Evolutionary conservation across 805 yeast genomes (phyloP).

Genomic region (Hanseniaspora nectarophila): DNA sequence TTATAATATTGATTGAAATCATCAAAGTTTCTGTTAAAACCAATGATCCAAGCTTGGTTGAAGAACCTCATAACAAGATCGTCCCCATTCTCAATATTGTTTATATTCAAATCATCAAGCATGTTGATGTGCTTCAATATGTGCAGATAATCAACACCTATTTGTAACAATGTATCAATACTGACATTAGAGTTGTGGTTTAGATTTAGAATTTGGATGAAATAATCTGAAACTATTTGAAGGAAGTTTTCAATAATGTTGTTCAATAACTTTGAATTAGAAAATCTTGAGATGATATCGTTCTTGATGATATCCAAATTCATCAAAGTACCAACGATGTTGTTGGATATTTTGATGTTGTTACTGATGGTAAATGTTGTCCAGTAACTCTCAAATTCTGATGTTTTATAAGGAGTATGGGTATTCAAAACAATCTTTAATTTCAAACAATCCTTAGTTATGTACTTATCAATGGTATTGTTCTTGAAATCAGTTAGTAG

Average conservation of each 20-base stretch:
- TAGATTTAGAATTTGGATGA: background rate
- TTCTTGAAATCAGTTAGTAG: background rate
- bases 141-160: constrained; percentile 11
- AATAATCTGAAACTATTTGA: constrained; percentile 5
- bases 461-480: background rate
- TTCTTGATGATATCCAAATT: constrained; percentile 6
- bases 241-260: background rate
- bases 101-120: background rate
- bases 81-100: background rate
- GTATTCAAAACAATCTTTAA: constrained; percentile 2
- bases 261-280: background rate
- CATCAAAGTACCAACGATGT: constrained; percentile 2
- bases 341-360: constrained; percentile 1
- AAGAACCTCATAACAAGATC: background rate
- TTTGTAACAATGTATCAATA: constrained; percentile 4
- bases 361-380: constrained; percentile 5
- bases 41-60: background rate
- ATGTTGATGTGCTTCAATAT: background rate
- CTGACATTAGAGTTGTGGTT: background rate
- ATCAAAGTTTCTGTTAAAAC: background rate
- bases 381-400: constrained; percentile 7
- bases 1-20: constrained; percentile 8
- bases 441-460: constrained; percentile 3
- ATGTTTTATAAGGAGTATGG: background rate
- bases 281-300: constrained; percentile 4